Evolutionary conservation across 2,329 filamentous ascomycete species (phyloP).

Genomic region (Trichoderma simmonsii): DNA sequence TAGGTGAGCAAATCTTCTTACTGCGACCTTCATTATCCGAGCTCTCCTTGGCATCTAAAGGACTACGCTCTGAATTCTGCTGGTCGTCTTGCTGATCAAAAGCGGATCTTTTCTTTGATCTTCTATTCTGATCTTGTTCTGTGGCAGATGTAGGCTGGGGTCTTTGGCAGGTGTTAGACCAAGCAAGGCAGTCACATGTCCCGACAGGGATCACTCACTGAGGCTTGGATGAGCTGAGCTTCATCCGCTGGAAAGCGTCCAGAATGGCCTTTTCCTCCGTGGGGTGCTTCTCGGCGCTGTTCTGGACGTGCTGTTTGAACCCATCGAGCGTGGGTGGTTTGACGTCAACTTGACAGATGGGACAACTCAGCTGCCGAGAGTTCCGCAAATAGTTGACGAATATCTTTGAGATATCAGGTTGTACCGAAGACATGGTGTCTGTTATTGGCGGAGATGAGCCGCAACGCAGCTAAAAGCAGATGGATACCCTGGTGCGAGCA

Average conservation of each 20-base stretch:
- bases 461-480: not conserved
- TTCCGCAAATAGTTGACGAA: constrained; percentile 28
- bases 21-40: constrained; percentile 22
- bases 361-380: constrained; percentile 26
- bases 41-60: not conserved
- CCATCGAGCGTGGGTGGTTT: constrained; percentile 24
- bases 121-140: not conserved
- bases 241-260: constrained; percentile 26
- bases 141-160: not conserved
- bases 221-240: not conserved
- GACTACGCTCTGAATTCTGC: not conserved
- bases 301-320: constrained; percentile 28
- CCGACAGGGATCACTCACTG: not conserved
- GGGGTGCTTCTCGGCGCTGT: constrained; percentile 22
- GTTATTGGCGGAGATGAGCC: not conserved
- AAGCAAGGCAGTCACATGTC: not conserved
- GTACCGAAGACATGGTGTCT: not conserved
- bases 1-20: constrained; percentile 31
- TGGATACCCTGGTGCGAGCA: not conserved
- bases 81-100: not conserved
- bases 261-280: constrained; percentile 27
- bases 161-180: not conserved
- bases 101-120: not conserved
- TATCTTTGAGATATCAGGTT: constrained; percentile 14
- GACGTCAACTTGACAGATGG: constrained; percentile 27